phyloP scores from a whole-genome alignment of 2,329 filamentous ascomycete species.

The Fusarium haematococcum region DNA sequence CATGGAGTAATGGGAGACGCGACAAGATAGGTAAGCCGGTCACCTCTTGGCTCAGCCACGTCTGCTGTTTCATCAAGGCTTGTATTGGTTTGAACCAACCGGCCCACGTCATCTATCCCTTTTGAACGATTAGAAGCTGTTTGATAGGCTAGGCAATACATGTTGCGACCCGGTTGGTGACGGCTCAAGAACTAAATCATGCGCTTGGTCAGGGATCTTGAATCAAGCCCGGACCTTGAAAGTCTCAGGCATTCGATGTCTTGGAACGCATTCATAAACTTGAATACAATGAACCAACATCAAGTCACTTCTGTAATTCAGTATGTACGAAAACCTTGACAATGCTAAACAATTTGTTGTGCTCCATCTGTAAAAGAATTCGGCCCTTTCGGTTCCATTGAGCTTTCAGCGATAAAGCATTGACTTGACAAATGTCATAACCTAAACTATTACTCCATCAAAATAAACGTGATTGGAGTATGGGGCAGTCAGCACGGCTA shows the following conservation, averaged over 20 bases:
- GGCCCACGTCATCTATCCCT: not conserved
- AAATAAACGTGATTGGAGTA: not conserved
- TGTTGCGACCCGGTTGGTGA: not conserved
- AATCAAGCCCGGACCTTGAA: not conserved
- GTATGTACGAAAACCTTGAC: not conserved
- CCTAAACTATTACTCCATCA: not conserved
- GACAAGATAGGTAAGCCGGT: not conserved
- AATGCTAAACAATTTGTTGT: not conserved
- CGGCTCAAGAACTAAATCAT: not conserved
- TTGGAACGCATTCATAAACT: not conserved
- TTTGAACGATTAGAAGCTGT: not conserved
- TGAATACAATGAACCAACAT: not conserved
- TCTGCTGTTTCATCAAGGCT: not conserved
- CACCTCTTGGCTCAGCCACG: not conserved
- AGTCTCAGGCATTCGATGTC: not conserved
- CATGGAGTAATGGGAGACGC: not conserved
- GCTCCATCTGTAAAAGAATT: not conserved
- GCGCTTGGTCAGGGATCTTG: not conserved
- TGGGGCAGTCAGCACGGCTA: not conserved
- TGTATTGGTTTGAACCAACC: not conserved
- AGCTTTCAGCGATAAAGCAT: not conserved
- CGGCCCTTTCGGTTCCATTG: not conserved
- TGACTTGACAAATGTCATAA: not conserved
- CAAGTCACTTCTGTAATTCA: not conserved
- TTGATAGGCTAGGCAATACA: not conserved